These are phyloP conservation scores for Hansenula lynferdii DNA, from an alignment of 1,139 yeast genomes.

Conservation along the genomic window DNA sequence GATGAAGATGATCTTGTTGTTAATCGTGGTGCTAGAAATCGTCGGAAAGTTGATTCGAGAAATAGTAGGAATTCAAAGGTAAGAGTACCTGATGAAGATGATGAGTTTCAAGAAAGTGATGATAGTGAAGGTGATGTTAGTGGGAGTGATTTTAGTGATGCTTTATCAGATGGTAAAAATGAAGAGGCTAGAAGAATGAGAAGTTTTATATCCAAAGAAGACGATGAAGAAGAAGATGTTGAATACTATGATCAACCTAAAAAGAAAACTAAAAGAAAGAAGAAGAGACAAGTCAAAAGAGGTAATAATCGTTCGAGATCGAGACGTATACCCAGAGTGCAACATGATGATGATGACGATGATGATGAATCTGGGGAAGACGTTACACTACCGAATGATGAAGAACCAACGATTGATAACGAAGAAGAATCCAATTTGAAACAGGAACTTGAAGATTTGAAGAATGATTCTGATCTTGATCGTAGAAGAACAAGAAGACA, in stretches of 20 bases:
- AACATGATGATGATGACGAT: constrained; percentile 10
- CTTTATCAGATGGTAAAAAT: constrained; percentile 10
- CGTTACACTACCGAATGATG: constrained; percentile 9
- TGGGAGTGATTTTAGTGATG: constrained; percentile 3
- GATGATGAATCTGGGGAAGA: constrained; percentile 16
- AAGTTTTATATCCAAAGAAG: constrained; percentile 24
- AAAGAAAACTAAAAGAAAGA: constrained; percentile 16
- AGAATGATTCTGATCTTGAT: constrained; percentile 29
- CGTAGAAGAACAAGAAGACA: constrained; percentile 1
- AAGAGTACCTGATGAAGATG: constrained; percentile 16
- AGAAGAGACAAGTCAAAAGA: constrained; percentile 12
- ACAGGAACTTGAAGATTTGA: constrained; percentile 36
- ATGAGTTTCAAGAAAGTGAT: constrained; percentile 17
- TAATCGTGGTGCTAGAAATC: constrained; percentile 12
- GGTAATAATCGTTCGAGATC: constrained; percentile 2
- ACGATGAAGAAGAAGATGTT: constrained; percentile 22
- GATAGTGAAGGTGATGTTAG: constrained; percentile 12
- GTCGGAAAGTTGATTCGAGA: constrained; percentile 1
- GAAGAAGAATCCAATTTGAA: constrained; percentile 14
- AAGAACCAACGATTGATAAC: constrained; percentile 8
- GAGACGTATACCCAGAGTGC: constrained; percentile 6
- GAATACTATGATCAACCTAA: constrained; percentile 8
- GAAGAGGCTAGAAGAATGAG: constrained; percentile 12
- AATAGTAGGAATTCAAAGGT: constrained; percentile 3
- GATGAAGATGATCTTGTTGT: constrained; percentile 33